Base-by-base conservation (phyloP, 306 rosid species). In the Prunus salicina region DNA sequence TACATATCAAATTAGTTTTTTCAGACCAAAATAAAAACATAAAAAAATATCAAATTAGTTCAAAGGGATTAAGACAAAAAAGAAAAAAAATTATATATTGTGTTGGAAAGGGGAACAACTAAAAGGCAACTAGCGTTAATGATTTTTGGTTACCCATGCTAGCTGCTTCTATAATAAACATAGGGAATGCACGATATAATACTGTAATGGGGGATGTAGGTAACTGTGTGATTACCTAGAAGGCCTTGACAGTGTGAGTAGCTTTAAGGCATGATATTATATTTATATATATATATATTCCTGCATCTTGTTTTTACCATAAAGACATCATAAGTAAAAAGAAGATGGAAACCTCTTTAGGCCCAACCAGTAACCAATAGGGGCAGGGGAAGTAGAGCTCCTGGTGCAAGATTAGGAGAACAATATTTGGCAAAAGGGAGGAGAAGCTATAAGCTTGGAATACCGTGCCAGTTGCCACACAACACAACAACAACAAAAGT, bases 61-160 rank as follows among this genome's bases (percentile, higher is more conserved):
- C 62, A 56, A 56, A 3, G 28, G 52, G 52, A 4, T 49, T 13
- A 56, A 56, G 13, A 20, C 22, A 55, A 55, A 56, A 10, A 6
- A 32, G 38, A 32, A 3, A 56, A 20, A 1, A 19, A 20, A 19
- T 19, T 56, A 64, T 34, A 50, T 49, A 63, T 63, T 67, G 67
- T 9, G 78, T 81, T 88, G 86, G 86, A 81, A 85, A 83, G 87
- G 79, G 84, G 25, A 80, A 78, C 7, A 20, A 58, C 12, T 30
- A 78, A 79, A 86, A 73, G 83, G 76, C 77, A 77, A 58, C 65
- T 78, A 81, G 86, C 83, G 79, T 82, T 84, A 83, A 88, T 90
- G 87, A 86, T 88, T 78, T 53, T 79, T 60, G 76, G 71, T 75
- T 82, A 82, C 76, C 79, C 85, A 86, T 81, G 73, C 41, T 34